Percentiles rank a stretch among this genome's conserved stretches.
Evolutionary conservation across 208 protist species (phyloP).

Genomic region (Trypanosoma vivax): DNA sequence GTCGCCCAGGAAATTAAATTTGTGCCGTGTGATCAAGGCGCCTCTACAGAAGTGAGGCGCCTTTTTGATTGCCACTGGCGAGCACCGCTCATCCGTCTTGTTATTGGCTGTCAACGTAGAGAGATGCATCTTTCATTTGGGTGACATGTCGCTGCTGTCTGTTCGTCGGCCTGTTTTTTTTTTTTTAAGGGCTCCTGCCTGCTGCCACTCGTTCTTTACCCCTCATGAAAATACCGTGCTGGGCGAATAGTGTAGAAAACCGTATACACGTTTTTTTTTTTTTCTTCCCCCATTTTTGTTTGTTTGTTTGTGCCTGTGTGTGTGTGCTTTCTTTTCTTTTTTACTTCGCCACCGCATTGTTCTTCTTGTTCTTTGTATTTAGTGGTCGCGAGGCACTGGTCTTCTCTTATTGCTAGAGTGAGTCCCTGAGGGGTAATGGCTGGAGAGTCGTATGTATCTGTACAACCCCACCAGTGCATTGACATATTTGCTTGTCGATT

Average conservation of each 20-base stretch:
- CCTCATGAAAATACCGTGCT: no score
- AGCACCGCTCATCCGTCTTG: no score
- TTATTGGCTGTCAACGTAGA: no score
- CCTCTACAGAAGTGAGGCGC: background rate
- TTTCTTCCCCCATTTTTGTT: slow-evolving; percentile 8
- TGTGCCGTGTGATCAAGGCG: background rate
- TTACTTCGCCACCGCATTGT: slow-evolving; percentile 2
- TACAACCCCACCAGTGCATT: no score
- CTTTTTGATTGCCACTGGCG: background rate
- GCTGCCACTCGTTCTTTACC: no score
- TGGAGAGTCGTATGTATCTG: no score
- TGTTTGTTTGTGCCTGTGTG: background rate
- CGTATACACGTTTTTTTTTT: slow-evolving; percentile 5
- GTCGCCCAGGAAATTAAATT: background rate
- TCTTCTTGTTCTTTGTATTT: background rate
- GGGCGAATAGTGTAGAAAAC: no score
- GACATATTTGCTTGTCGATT: background rate
- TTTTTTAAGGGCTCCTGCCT: no score
- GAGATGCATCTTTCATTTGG: no score
- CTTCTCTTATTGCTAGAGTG: background rate
- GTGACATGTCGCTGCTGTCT: no score
- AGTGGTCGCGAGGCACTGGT: background rate
- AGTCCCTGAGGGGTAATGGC: background rate
- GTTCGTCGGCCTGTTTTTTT: no score
- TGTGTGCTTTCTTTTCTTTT: slow-evolving; percentile 11